A percentile compares a stretch with the other conserved stretches of the same genome.
Conservation (phyloP, 495 filamentous ascomycete species). For the Hypoxylon perforatum region DNA sequence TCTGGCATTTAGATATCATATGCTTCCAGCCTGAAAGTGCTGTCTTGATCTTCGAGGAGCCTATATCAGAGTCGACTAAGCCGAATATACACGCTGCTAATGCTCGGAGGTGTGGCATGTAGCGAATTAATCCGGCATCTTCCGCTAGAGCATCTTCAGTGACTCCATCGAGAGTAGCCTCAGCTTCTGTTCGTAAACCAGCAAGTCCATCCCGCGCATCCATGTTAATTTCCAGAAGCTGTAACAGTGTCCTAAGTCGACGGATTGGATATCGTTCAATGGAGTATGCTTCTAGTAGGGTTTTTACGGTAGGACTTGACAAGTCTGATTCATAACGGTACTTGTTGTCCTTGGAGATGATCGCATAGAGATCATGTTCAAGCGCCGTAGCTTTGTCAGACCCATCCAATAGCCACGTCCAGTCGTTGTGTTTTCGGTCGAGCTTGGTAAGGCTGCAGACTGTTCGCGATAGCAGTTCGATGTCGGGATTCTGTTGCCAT, state of each 20-base stretch:
- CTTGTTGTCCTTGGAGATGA: slow-evolving; percentile 45
- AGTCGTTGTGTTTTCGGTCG: slow-evolving; percentile 57
- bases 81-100: slow-evolving; percentile 63
- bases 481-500: slow-evolving; percentile 53
- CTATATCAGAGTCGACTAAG: slow-evolving; percentile 63
- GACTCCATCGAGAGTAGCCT: slow-evolving; percentile 50
- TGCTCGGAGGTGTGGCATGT: slow-evolving; percentile 67
- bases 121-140: slow-evolving; percentile 66
- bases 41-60: slow-evolving; percentile 59
- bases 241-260: slow-evolving; percentile 53
- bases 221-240: slow-evolving; percentile 50
- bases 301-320: slow-evolving; percentile 50
- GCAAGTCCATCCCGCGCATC: slow-evolving; percentile 45
- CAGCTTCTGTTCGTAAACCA: slow-evolving; percentile 50
- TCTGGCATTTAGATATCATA: slow-evolving; percentile 59
- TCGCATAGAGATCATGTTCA: slow-evolving; percentile 60
- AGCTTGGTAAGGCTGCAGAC: slow-evolving; percentile 59
- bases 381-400: slow-evolving; percentile 59
- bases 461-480: slow-evolving; percentile 56
- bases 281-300: slow-evolving; percentile 55
- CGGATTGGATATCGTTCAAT: slow-evolving; percentile 56
- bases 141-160: slow-evolving; percentile 51
- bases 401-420: slow-evolving; percentile 56
- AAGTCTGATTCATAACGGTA: slow-evolving; percentile 44
- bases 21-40: slow-evolving; percentile 63